Base-by-base conservation (phyloP, 2,329 filamentous ascomycete species). In the Mycosphaerelloides madeirae region DNA sequence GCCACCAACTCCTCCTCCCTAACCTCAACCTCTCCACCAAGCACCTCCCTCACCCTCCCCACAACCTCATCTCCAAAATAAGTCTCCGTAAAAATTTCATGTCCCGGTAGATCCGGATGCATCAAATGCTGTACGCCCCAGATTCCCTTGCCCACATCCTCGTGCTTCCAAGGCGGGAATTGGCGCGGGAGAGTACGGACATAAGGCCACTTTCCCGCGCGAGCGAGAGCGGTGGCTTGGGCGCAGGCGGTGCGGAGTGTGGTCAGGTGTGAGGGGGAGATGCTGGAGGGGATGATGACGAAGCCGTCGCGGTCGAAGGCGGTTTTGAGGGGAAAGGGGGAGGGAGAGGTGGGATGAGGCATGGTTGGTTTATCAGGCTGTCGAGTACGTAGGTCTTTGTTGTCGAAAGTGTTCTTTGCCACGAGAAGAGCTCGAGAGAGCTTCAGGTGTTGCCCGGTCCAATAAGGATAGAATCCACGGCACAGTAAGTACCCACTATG, bases 71-170 rank as follows among this genome's bases (percentile, higher is more conserved):
- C 70, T 28, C 81, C 79, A 63, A 95, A 95, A 68, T 95, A 95
- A 44, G 78, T 73, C 39, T 71, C 64, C 4, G 81, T 77, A 66
- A 90, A 94, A 3, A 74, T 63, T 2, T 73, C 46, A 48, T 78
- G 74, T 42, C 78, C 76, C 0, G 80, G 77, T 55, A 91, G 78
- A 1, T 75, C 71, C 0, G 87, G 87, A 65, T 90, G 83, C 58
- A 95, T 74, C 4, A 95, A 76, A 65, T 90, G 85, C 72, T 95
- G 88, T 2, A 94, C 84, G 52, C 87, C 88, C 89, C 88, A 95
- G 65, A 95, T 94, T 15, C 87, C 87, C 40, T 71, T 67, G 0
- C 73, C 69, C 14, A 51, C 52, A 13, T 61, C 55, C 38, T 73
- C 71, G n/a, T 72, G 73, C 9, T 9, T 5, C 88, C 88, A 95